Base-by-base conservation (phyloP, 2,329 filamentous ascomycete genomes). In the Claviceps humidiphila region DNA sequence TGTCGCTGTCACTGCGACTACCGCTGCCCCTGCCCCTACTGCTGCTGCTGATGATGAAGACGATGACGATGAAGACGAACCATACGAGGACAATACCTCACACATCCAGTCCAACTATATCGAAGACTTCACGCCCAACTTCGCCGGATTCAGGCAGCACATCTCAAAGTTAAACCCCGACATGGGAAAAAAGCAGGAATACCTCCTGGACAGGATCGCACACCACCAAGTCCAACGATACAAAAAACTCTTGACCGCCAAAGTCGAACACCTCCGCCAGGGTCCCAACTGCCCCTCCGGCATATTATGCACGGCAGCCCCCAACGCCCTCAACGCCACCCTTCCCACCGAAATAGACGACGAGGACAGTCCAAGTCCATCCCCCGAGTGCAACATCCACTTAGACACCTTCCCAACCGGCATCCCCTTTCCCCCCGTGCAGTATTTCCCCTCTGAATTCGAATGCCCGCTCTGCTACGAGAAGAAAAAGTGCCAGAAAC, bases 391-490 rank as follows among this genome's bases (percentile, higher is more conserved):
- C 2, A 75, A 79, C 3, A 81, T 90, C 47, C 82, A 75, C 13
- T 73, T 78, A 9, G 85, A 89, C 17, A 85, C 82, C 56, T 95
- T 95, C 61, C 89, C 89, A 0, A 69, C 71, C 4, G 87, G 89
- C 22, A 89, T 95, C 5, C 89, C 88, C 6, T 78, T 88, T 67
- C 90, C 90, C 5, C 89, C 88, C 1, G 84, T 88, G 2, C 76
- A 73, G 53, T 78, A 79, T 16, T 75, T 96, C 6, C 90, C 90
- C 0, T 88, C 89, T 3, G 83, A 91, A 62, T 91, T 95, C 55
- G 90, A 96, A 70, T 96, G 90, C 59, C 84, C 86, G 40, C 72
- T 95, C 22, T 95, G 90, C 69, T 95, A 88, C 71, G 81, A 84
- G 59, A 77, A 82, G 50, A 95, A 93, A 73, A 88, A 82, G 60